Conservation (phyloP, 768 basidiomycete genomes). For the Collybiopsis confluens region DNA sequence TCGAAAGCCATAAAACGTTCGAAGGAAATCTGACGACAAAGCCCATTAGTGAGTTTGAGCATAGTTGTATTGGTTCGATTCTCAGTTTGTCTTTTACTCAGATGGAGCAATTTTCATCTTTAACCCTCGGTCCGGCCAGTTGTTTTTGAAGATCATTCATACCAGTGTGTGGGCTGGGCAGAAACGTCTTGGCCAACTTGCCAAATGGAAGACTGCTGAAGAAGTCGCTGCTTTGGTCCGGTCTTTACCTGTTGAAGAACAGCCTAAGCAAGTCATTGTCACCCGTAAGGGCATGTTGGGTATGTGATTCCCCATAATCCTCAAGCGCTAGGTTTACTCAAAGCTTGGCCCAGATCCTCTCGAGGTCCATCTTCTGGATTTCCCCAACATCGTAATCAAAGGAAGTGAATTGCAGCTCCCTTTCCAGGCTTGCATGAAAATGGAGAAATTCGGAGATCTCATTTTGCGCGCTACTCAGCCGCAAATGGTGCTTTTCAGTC, state of each 20-base stretch:
- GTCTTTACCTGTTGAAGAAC: conserved; percentile 98
- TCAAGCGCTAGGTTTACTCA: background rate
- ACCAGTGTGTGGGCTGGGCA: conserved; percentile 99
- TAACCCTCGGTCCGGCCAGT: conserved; percentile 96
- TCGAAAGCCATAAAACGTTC: conserved; percentile 95
- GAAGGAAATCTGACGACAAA: conserved; percentile 99
- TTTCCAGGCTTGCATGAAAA: conserved; percentile 99
- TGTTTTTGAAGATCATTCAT: conserved; percentile 99
- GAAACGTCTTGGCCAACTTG: conserved; percentile 98
- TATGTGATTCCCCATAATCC: conserved; percentile 26
- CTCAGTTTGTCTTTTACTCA: conserved; percentile 21
- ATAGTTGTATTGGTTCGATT: background rate
- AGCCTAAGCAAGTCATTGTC: conserved; percentile 99
- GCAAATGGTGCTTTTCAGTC: conserved; percentile 97
- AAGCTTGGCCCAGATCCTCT: conserved; percentile 60
- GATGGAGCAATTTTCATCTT: conserved; percentile 98
- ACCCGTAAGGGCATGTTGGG: conserved; percentile 99
- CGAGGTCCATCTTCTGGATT: conserved; percentile 98
- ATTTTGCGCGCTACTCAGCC: conserved; percentile 97
- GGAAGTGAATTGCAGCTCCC: conserved; percentile 96
- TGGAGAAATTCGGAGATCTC: conserved; percentile 99
- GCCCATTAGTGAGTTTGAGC: conserved; percentile 86
- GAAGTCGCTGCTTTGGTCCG: conserved; percentile 98
- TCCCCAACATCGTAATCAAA: conserved; percentile 99
- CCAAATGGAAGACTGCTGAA: conserved; percentile 99